Percentiles rank a stretch among this genome's conserved stretches.
Evolutionary conservation across 2,329 filamentous ascomycete species (phyloP).

Genomic region (Berkeleyomyces basicola): DNA sequence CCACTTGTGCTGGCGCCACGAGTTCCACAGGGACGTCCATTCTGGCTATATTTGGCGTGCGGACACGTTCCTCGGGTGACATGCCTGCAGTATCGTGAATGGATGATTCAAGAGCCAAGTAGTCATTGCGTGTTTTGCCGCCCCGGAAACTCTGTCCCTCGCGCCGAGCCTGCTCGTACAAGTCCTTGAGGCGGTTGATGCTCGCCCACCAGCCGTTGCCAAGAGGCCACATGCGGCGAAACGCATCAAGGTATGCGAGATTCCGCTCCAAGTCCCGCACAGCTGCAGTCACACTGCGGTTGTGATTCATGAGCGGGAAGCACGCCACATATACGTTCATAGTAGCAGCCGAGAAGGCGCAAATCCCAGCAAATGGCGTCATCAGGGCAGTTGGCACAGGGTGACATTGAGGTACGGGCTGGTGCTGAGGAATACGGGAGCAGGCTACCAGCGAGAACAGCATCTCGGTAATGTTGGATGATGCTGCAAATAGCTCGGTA

Average conservation of each 20-base stretch:
- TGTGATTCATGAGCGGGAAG: slow-evolving; percentile 28
- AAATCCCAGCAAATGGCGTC: slow-evolving; percentile 30
- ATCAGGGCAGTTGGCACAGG: slow-evolving; percentile 16
- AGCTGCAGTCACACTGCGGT: slow-evolving; percentile 5
- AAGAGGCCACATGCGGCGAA: slow-evolving; percentile 2
- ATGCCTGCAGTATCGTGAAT: slow-evolving; percentile 10
- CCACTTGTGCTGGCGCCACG: background rate
- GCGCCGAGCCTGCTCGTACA: slow-evolving; percentile 5
- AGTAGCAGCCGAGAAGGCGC: slow-evolving; percentile 28
- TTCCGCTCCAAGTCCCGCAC: background rate
- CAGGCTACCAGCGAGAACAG: background rate
- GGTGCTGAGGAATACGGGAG: slow-evolving; percentile 15
- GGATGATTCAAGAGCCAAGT: slow-evolving; percentile 6
- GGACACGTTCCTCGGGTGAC: background rate
- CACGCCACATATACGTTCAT: slow-evolving; percentile 25
- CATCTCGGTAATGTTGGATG: slow-evolving; percentile 1
- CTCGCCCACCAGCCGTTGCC: slow-evolving; percentile 7
- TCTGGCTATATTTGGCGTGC: slow-evolving; percentile 3
- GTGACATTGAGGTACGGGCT: background rate
- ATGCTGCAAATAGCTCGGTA: slow-evolving; percentile 21
- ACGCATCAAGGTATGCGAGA: background rate
- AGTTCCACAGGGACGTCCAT: background rate
- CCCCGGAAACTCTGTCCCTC: slow-evolving; percentile 4
- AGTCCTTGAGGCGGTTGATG: background rate
- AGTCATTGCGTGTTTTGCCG: slow-evolving; percentile 9